Base-by-base conservation (phyloP, 768 basidiomycete genomes). In the Boletus pseudo-olivaceus region DNA sequence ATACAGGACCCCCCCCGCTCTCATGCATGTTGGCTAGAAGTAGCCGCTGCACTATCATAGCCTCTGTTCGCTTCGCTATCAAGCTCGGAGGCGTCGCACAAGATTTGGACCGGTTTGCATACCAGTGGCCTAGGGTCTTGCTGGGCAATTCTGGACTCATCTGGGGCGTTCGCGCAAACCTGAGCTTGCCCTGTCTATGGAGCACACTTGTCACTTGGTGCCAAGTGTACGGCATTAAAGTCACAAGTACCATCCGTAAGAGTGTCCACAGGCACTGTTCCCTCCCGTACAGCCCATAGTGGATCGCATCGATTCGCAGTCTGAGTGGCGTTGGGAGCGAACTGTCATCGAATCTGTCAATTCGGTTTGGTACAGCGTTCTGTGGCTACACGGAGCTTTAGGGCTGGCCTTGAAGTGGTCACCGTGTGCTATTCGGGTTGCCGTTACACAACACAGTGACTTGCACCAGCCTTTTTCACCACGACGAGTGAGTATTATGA, bases 251-350 rank as follows among this genome's bases (percentile, higher is more conserved):
- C 29, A 37, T 53, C 35, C 47, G 43, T 38, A 39, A 53, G 41
- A n/a, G 42, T 26, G 33, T 47, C 62, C 65, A 65, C 64, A 67
- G 64, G 64, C 56, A 65, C 64, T 44, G 41, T 38, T 26, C 33
- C 47, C 38, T 35, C 10, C 19, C 3, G 42, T 35, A 53, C 45
- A 52, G 44, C 32, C 43, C 27, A 20, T 6, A 15, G 9, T 41
- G 44, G 40, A 33, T 37, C 27, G 38, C 39, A 35, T 58, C 23
- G 51, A 42, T 23, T 4, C n/a, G 38, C 4, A 39, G 41, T 42
- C 15, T 8, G 44, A 45, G 56, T 53, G 57, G 57, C 56, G 57
- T 51, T 38, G 47, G 11, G 49, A 52, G 42, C 37, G 34, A 40
- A 38, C 44, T 38, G 51, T 34, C 47, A 47, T 43, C 14, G 23